phyloP scores from a whole-genome alignment of 2,329 filamentous ascomycete species.

The Ploettnerulaceae sp. region DNA sequence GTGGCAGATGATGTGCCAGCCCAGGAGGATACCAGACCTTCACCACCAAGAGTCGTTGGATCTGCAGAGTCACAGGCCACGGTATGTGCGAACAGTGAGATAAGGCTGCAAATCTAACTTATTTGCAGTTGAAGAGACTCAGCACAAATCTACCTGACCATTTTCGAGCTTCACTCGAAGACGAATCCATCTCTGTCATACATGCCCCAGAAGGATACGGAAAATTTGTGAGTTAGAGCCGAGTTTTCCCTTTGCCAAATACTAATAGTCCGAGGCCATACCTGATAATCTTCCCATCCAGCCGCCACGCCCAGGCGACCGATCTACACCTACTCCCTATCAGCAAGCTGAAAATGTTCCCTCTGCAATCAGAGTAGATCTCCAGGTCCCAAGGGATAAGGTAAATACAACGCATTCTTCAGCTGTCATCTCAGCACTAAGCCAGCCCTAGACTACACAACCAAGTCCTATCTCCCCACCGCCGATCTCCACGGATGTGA shows the following conservation, averaged over 20 bases:
- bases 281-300: conserved; percentile 21
- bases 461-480: conserved; percentile 46
- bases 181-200: conserved; percentile 85
- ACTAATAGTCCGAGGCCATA: conserved; percentile 19
- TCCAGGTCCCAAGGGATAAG: conserved; percentile 27
- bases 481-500: conserved; percentile 71
- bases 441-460: conserved; percentile 24
- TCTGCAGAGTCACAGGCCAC: conserved; percentile 30
- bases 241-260: conserved; percentile 5
- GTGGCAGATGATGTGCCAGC: conserved; percentile 53
- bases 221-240: conserved; percentile 61
- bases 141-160: conserved; percentile 52
- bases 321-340: conserved; percentile 33
- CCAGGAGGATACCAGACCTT: conserved; percentile 30
- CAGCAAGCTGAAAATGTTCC: conserved; percentile 17
- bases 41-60: conserved; percentile 32
- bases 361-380: conserved; percentile 18
- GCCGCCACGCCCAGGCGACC: conserved; percentile 19
- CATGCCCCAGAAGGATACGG: conserved; percentile 82
- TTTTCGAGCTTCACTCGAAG: conserved; percentile 56
- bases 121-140: conserved; percentile 30
- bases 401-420: conserved; percentile 15
- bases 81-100: conserved; percentile 21
- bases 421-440: conserved; percentile 9
- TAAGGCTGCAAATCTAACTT: conserved; percentile 18